Percentiles rank a stretch among this genome's conserved stretches.
Conservation (phyloP, 2,329 filamentous ascomycete species). For the Scolecobasidium constrictum region DNA sequence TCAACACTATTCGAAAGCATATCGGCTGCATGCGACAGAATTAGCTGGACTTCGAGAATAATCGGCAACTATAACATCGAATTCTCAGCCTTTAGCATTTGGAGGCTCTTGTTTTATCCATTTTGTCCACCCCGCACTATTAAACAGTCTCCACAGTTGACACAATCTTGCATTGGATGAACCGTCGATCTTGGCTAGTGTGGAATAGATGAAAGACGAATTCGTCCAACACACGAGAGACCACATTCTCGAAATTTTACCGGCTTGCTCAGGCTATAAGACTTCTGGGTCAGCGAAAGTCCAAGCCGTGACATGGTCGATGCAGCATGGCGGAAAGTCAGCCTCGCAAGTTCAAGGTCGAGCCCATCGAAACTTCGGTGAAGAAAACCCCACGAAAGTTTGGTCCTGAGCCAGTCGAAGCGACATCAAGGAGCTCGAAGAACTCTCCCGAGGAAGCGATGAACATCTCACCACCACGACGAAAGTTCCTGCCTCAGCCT, state of each 20-base stretch:
- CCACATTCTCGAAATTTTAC: neutral
- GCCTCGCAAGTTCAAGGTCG: constrained; percentile 25
- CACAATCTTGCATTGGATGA: neutral
- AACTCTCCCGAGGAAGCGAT: constrained; percentile 6
- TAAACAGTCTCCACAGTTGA: neutral
- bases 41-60: neutral
- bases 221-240: neutral
- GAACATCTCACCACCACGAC: constrained; percentile 30
- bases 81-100: neutral
- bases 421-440: constrained; percentile 46
- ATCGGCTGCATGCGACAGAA: neutral
- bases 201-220: neutral
- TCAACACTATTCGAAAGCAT: neutral
- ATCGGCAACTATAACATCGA: neutral
- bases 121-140: neutral
- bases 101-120: neutral
- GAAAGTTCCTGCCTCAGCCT: constrained; percentile 32
- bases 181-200: neutral
- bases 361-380: constrained; percentile 23
- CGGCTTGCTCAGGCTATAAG: too few species aligned
- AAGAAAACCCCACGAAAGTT: constrained; percentile 33
- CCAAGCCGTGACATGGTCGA: neutral
- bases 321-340: constrained; percentile 15
- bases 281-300: neutral
- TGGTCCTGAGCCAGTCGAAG: constrained; percentile 61